These are phyloP conservation scores for Coemansia javaensis DNA, from an alignment of 192 early-diverging fungal species.

Conservation along the genomic window DNA sequence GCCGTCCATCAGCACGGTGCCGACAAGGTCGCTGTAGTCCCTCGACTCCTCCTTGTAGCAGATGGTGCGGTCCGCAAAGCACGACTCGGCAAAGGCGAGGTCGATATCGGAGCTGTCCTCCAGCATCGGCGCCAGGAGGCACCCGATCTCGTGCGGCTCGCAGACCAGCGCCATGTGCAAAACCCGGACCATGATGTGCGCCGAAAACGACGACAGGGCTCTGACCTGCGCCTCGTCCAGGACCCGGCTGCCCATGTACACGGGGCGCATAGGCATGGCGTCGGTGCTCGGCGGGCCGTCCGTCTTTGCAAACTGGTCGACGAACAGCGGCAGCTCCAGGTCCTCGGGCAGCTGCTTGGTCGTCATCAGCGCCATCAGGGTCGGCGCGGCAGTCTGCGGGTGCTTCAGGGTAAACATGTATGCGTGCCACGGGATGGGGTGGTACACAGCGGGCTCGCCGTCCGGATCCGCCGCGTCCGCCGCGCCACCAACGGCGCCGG, in stretches of 20 bases:
- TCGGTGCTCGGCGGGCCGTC: slow-evolving; percentile 3
- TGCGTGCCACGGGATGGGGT: slow-evolving; percentile 22
- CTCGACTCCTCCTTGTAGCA: neutral
- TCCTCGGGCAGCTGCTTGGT: slow-evolving; percentile 15
- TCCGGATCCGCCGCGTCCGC: no score
- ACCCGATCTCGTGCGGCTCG: slow-evolving; percentile 48
- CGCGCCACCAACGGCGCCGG: slow-evolving; percentile 1
- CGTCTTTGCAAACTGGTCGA: slow-evolving; percentile 12
- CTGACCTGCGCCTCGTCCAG: slow-evolving; percentile 39
- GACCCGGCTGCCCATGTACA: slow-evolving; percentile 19
- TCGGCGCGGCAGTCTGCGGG: slow-evolving; percentile 3
- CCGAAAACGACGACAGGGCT: slow-evolving; percentile 52
- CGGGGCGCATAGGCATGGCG: slow-evolving; percentile 3
- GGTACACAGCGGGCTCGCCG: slow-evolving; percentile 5
- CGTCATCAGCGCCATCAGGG: slow-evolving; percentile 11
- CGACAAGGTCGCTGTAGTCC: slow-evolving; percentile 3
- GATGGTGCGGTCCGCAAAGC: slow-evolving; percentile 16
- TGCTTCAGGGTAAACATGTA: slow-evolving; percentile 25
- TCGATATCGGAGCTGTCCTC: slow-evolving; percentile 16
- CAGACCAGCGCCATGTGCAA: slow-evolving; percentile 51
- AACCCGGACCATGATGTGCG: slow-evolving; percentile 48
- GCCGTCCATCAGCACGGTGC: slow-evolving; percentile 27
- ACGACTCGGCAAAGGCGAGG: slow-evolving; percentile 20
- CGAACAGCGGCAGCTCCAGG: slow-evolving; percentile 28
- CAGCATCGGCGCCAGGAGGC: slow-evolving; percentile 54